A percentile compares a stretch with the other conserved stretches of the same genome.
phyloP scores from a whole-genome alignment of 495 filamentous ascomycete species.

The Baudoinia panamericana region DNA sequence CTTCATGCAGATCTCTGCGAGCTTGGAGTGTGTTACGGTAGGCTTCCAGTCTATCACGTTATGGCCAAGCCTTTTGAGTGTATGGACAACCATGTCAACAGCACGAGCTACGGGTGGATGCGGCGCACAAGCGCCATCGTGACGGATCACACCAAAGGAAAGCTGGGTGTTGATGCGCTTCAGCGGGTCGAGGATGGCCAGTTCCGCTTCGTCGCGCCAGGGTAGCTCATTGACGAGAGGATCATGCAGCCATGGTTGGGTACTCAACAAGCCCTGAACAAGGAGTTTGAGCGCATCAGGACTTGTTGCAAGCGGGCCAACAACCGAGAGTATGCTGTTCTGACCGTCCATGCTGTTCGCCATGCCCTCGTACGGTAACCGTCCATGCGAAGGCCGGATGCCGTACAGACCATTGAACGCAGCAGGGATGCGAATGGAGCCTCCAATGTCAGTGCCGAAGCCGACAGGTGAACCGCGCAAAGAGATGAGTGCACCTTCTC shows the following conservation, averaged over 20 bases:
- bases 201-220: conserved; percentile 44
- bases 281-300: conserved; percentile 39
- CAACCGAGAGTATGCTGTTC: conserved; percentile 41
- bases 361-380: conserved; percentile 40
- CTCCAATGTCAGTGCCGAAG: conserved; percentile 34
- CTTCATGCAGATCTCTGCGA: conserved; percentile 25
- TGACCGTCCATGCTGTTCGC: conserved; percentile 48
- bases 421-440: conserved; percentile 39
- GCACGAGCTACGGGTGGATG: conserved; percentile 45
- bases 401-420: conserved; percentile 37
- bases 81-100: conserved; percentile 38
- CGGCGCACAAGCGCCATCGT: conserved; percentile 37
- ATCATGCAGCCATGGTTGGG: conserved; percentile 52
- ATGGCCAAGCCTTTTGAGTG: conserved; percentile 42
- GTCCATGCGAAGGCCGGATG: conserved; percentile 31
- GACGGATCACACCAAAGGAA: conserved; percentile 40
- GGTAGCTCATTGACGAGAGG: conserved; percentile 48
- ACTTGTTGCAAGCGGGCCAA: conserved; percentile 43
- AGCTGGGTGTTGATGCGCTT: conserved; percentile 28
- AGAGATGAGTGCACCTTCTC: conserved; percentile 31
- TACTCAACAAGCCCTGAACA: conserved; percentile 41
- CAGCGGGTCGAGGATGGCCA: conserved; percentile 35
- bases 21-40: conserved; percentile 33
- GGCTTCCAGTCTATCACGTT: conserved; percentile 47
- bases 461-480: conserved; percentile 27